phyloP scores from a whole-genome alignment of 169 alveolate genomes.

The Babesia ovata region DNA sequence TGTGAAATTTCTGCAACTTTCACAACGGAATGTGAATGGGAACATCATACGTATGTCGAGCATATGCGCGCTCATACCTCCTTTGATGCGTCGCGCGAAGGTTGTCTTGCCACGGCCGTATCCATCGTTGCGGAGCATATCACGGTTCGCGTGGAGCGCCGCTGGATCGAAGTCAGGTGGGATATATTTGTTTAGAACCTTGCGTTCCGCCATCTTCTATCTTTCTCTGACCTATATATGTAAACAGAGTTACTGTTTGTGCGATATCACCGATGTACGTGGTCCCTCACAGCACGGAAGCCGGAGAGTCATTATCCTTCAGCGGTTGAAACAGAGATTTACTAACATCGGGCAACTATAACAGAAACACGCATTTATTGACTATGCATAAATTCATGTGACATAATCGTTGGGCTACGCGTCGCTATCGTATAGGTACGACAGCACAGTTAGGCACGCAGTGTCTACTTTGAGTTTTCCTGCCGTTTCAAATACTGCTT shows the following conservation, averaged over 20 bases:
- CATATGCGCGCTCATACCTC: conserved; percentile 74
- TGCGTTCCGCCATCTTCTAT: conserved; percentile 94
- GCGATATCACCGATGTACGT: too few species aligned
- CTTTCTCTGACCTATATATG: too few species aligned
- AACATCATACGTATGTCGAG: conserved; percentile 97
- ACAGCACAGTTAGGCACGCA: conserved; percentile 1
- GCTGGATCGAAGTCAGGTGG: conserved; percentile 99
- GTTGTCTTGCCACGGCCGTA: conserved; percentile 73
- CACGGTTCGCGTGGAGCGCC: conserved; percentile 87
- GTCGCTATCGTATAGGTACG: not conserved
- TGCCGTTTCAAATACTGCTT: conserved; percentile 27
- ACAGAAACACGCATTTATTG: too few species aligned
- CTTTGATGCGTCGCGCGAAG: conserved; percentile 50
- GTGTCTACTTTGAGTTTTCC: conserved; percentile 14
- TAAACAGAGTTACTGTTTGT: too few species aligned
- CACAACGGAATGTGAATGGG: conserved; percentile 96
- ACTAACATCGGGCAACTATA: too few species aligned
- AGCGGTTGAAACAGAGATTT: too few species aligned
- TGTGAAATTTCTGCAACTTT: conserved; percentile 93
- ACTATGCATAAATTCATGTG: too few species aligned
- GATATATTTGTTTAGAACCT: conserved; percentile 95
- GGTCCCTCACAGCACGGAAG: too few species aligned
- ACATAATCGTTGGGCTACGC: too few species aligned
- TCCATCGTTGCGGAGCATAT: conserved; percentile 79
- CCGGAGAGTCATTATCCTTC: too few species aligned